phyloP scores from a whole-genome alignment of 345 rosid genomes.

The Alliaria petiolata region DNA sequence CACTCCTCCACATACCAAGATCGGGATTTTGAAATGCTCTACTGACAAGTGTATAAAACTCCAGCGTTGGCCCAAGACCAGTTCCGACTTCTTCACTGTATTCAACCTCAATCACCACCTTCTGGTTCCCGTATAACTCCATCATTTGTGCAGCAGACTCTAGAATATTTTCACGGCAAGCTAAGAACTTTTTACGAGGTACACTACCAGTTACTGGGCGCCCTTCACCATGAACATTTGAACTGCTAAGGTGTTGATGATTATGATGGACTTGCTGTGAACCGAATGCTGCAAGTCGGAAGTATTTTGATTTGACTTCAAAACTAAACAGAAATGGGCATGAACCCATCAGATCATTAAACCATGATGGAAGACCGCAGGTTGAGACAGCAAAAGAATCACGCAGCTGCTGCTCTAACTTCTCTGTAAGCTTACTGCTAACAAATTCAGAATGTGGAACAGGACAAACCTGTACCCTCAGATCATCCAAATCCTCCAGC shows the following conservation, averaged over 20 bases:
- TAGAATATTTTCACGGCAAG: constrained; percentile 61
- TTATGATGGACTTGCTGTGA: constrained; percentile 41
- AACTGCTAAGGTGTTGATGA: constrained; percentile 38
- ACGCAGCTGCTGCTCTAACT: constrained; percentile 88
- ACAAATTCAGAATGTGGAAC: constrained; percentile 67
- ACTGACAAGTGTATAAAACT: constrained; percentile 85
- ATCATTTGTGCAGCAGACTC: constrained; percentile 83
- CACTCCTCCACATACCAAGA: constrained; percentile 89
- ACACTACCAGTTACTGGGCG: constrained; percentile 37
- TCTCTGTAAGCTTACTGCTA: constrained; percentile 80
- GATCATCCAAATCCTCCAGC: constrained; percentile 54
- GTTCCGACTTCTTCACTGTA: constrained; percentile 94
- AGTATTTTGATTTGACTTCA: constrained; percentile 73
- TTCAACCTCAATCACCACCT: constrained; percentile 73
- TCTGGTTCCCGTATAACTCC: constrained; percentile 55
- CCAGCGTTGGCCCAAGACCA: constrained; percentile 97
- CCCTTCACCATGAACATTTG: constrained; percentile 50
- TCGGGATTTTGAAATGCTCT: constrained; percentile 76
- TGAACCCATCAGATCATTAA: constrained; percentile 72
- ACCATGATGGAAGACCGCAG: constrained; percentile 86
- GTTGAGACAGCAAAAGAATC: constrained; percentile 65
- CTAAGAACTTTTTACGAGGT: constrained; percentile 74
- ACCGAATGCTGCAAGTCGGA: constrained; percentile 77
- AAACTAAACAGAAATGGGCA: constrained; percentile 91
- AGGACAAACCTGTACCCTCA: constrained; percentile 47